phyloP scores from a whole-genome alignment of 208 protist species.

The Trypanosoma mega region DNA sequence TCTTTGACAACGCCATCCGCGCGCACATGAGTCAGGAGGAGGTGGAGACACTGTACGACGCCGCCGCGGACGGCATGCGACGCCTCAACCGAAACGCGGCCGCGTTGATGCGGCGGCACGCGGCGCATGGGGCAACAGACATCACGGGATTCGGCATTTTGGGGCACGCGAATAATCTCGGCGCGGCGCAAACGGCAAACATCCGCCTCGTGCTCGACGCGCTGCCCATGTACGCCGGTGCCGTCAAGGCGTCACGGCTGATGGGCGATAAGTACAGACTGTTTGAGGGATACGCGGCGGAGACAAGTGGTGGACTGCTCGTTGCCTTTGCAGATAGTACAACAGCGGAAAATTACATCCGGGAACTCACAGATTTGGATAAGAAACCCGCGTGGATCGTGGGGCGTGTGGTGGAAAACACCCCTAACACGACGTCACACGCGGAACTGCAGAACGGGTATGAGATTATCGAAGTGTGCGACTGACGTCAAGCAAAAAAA shows the following conservation, averaged over 20 bases:
- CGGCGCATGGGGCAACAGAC: conserved; percentile 93
- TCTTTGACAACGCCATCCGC: conserved; percentile 66
- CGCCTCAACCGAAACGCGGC: conserved; percentile 90
- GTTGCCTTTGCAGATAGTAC: conserved; percentile 60
- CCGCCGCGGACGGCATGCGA: conserved; percentile 82
- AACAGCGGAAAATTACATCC: conserved; percentile 67
- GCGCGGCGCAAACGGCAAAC: conserved; percentile 59
- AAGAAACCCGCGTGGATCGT: conserved; percentile 86
- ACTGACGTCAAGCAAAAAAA: neutral
- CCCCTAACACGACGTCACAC: conserved; percentile 29
- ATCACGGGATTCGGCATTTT: conserved; percentile 97
- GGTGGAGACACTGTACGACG: conserved; percentile 72
- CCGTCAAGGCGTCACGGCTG: conserved; percentile 71
- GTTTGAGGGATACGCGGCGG: conserved; percentile 87
- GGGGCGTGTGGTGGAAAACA: conserved; percentile 51
- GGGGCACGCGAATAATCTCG: conserved; percentile 94
- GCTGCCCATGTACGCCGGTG: conserved; percentile 87
- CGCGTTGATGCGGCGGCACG: conserved; percentile 82
- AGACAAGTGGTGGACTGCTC: conserved; percentile 95
- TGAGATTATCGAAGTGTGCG: conserved; percentile 67
- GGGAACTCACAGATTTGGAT: conserved; percentile 73
- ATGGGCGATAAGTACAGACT: conserved; percentile 88
- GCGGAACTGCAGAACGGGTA: conserved; percentile 50
- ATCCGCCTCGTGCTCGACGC: conserved; percentile 75
- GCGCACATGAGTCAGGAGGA: conserved; percentile 62